These are phyloP conservation scores for Geotrichum aggregatum DNA, from an alignment of 1,139 yeast genomes.

Conservation along the genomic window DNA sequence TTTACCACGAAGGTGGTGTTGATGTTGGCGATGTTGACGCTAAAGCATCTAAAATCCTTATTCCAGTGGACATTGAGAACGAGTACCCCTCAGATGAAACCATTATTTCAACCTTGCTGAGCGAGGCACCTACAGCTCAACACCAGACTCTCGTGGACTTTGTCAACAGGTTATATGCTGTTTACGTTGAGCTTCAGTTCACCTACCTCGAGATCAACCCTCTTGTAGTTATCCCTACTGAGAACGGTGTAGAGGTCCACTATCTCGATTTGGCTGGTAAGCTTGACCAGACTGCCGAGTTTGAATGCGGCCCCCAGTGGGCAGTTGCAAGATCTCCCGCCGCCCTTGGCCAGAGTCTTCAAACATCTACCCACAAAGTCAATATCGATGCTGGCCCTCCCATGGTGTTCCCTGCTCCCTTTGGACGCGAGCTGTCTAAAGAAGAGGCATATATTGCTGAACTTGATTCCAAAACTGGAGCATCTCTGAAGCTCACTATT, in stretches of 20 bases:
- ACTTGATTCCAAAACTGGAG: slow-evolving; percentile 48
- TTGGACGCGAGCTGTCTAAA: slow-evolving; percentile 45
- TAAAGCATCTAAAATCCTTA: slow-evolving; percentile 44
- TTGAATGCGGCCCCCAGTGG: slow-evolving; percentile 50
- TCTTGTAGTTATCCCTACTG: slow-evolving; percentile 43
- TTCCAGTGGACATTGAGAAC: slow-evolving; percentile 43
- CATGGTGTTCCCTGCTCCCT: slow-evolving; percentile 49
- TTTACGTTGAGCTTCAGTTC: slow-evolving; percentile 47
- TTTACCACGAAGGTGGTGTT: slow-evolving; percentile 49
- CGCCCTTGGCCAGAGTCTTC: slow-evolving; percentile 39
- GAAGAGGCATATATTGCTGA: slow-evolving; percentile 49
- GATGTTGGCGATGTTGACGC: slow-evolving; percentile 49
- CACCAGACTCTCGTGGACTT: slow-evolving; percentile 44
- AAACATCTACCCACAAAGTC: slow-evolving; percentile 29
- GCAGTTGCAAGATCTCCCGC: slow-evolving; percentile 46
- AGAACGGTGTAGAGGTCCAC: slow-evolving; percentile 43
- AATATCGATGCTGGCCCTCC: slow-evolving; percentile 46
- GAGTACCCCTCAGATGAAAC: slow-evolving; percentile 43
- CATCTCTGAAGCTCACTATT: slow-evolving; percentile 45
- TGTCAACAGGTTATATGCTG: slow-evolving; percentile 47
- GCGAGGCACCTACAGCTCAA: slow-evolving; percentile 42
- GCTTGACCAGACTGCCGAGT: slow-evolving; percentile 48
- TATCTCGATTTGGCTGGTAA: slow-evolving; percentile 48
- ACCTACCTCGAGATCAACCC: slow-evolving; percentile 49
- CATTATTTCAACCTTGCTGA: slow-evolving; percentile 36